Conservation (phyloP, 2,329 filamentous ascomycete genomes). For the Monosporascus sp. region DNA sequence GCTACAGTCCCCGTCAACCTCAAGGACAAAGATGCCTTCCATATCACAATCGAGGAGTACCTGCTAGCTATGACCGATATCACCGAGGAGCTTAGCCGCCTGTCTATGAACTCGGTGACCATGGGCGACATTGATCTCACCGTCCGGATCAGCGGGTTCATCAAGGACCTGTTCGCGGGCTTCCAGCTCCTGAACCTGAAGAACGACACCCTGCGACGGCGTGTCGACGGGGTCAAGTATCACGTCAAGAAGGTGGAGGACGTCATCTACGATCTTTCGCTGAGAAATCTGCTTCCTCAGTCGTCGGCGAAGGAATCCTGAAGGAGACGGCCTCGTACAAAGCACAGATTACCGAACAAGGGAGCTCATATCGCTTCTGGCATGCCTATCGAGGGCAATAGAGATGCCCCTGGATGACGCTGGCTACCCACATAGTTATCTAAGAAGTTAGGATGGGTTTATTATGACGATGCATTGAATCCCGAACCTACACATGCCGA, state of each 20-base stretch:
- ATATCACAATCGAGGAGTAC: conserved; percentile 96
- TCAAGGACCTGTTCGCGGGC: conserved; percentile 91
- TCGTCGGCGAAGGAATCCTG: conserved; percentile 5
- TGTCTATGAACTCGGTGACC: conserved; percentile 92
- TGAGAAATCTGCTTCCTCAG: conserved; percentile 73
- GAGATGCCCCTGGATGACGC: background rate
- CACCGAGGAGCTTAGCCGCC: conserved; percentile 82
- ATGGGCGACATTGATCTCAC: conserved; percentile 83
- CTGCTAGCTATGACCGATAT: conserved; percentile 81
- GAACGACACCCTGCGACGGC: conserved; percentile 84
- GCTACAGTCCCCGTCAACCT: conserved; percentile 77
- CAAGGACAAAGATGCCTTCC: conserved; percentile 85
- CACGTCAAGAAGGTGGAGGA: conserved; percentile 97
- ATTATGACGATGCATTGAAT: no score
- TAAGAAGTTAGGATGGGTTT: no score
- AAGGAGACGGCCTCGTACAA: background rate
- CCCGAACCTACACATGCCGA: no score
- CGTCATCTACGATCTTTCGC: conserved; percentile 89
- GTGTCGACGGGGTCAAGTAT: conserved; percentile 93
- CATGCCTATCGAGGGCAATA: background rate
- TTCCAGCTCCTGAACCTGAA: conserved; percentile 98
- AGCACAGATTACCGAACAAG: background rate
- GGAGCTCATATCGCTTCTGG: background rate
- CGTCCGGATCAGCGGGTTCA: conserved; percentile 80
- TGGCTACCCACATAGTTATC: background rate